Evolutionary conservation across 805 yeast species (phyloP).

Genomic region (Clavispora carvajalis): DNA sequence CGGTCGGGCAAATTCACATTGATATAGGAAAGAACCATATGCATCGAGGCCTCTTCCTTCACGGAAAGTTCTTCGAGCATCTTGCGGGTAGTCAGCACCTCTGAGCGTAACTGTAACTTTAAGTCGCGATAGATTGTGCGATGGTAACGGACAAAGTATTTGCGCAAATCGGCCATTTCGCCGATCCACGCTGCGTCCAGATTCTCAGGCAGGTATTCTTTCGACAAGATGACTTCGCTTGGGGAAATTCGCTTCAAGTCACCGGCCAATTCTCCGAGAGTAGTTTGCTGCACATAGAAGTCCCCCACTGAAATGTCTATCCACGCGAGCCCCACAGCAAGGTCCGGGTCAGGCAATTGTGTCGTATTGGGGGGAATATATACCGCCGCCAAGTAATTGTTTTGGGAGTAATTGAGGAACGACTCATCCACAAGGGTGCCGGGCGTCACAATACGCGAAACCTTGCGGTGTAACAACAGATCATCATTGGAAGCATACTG

Average conservation of each 20-base stretch:
- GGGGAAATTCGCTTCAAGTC: slow-evolving; percentile 78
- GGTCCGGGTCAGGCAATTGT: slow-evolving; percentile 34
- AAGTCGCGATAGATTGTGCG: slow-evolving; percentile 26
- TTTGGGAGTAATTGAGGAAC: slow-evolving; percentile 64
- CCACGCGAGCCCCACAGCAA: slow-evolving; percentile 75
- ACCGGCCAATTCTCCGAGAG: slow-evolving; percentile 55
- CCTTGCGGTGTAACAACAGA: slow-evolving; percentile 54
- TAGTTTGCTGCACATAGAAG: slow-evolving; percentile 62
- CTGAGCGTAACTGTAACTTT: slow-evolving; percentile 28
- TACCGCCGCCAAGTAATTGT: slow-evolving; percentile 66
- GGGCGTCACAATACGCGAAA: slow-evolving; percentile 80
- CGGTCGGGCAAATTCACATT: slow-evolving; percentile 69
- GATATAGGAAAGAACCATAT: slow-evolving; percentile 58
- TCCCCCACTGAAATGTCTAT: slow-evolving; percentile 83
- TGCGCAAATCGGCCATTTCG: slow-evolving; percentile 52
- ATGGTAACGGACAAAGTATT: slow-evolving; percentile 56
- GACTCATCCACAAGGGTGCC: slow-evolving; percentile 90
- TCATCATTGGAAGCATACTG: slow-evolving; percentile 39
- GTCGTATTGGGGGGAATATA: slow-evolving; percentile 49
- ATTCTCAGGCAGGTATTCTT: slow-evolving; percentile 34
- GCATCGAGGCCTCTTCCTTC: slow-evolving; percentile 58
- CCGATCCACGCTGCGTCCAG: slow-evolving; percentile 50
- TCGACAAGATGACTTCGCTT: slow-evolving; percentile 64
- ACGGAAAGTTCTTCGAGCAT: slow-evolving; percentile 27
- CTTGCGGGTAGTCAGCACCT: slow-evolving; percentile 32